Percentiles rank a stretch among this genome's conserved stretches.
Conservation (phyloP, 179 eudicot species). For the Spinacia oleracea region DNA sequence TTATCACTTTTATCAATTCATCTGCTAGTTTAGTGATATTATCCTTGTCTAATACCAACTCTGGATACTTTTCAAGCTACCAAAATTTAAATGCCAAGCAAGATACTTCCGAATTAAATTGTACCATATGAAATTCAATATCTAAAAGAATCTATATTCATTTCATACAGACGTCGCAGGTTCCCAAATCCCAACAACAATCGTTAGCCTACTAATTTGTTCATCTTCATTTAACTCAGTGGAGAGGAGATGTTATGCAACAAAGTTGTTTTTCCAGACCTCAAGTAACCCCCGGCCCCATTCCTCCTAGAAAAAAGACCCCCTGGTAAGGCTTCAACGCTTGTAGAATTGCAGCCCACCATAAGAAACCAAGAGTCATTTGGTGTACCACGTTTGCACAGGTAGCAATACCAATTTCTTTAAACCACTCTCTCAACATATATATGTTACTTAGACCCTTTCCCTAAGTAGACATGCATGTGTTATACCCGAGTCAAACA, state of each 20-base stretch:
- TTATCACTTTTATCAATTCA: not conserved
- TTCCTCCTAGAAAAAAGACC: too few relatives aligned
- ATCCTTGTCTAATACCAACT: not conserved
- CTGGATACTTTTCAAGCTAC: not conserved
- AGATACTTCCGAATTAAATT: not conserved
- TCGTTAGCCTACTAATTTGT: not conserved
- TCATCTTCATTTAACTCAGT: not conserved
- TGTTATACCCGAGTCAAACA: not conserved
- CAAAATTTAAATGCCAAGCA: not conserved
- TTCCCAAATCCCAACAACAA: not conserved
- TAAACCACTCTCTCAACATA: too few relatives aligned
- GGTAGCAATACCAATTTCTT: too few relatives aligned
- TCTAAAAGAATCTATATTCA: not conserved
- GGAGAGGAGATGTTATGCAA: not conserved
- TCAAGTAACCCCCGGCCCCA: too few relatives aligned
- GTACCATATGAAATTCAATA: conserved; percentile 1
- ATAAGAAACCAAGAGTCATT: too few relatives aligned
- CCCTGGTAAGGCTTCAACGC: too few relatives aligned
- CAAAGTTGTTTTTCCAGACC: too few relatives aligned
- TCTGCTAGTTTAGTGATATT: not conserved
- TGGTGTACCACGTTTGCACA: too few relatives aligned
- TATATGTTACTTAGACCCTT: too few relatives aligned
- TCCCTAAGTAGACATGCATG: too few relatives aligned
- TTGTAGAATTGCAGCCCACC: too few relatives aligned
- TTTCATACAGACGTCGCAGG: not conserved